Evolutionary conservation across 2,329 filamentous ascomycete genomes (phyloP), one percentile per base, ranked within the genome.

Genomic region (Colletotrichum musae): DNA sequence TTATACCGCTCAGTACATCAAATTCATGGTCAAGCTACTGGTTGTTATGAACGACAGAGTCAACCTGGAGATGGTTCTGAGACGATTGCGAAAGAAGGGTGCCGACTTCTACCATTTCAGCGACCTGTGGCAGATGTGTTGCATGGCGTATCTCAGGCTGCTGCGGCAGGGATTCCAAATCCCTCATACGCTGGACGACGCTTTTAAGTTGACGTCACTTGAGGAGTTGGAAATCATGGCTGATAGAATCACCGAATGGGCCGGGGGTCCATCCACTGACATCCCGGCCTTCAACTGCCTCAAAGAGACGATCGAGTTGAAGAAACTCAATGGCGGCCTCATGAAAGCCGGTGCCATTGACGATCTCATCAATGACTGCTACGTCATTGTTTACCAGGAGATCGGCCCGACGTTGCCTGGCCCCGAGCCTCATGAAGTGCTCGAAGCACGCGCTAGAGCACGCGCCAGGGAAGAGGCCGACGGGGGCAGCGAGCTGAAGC

Each of bases 301-400:
- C 79, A 88, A 86, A 74, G 88, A 90, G 54, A 82, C 84, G 0
- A 85, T 89, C 10, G 88, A 90, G 70, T 73, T 89, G 50, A 90
- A 90, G 77, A 90, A 89, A 77, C 87, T 98, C 52, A 99, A 99
- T 77, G 91, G 92, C 48, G 92, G 92, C 54, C 86, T 97, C 7
- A 96, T 97, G 88, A 98, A 97, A 80, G 88, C 92, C 0, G 88
- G 90, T 0, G 86, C 91, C 10, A 95, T 98, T 52, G 96, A 99
- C 75, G 96, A 99, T 76, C 87, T 98, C n/a, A 93, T 98, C 72
- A 93, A 92, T 24, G 96, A 99, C 80, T 91, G 93, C 57, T 99
- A 97, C 79, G 92, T 93, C 1, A 87, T 90, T 57, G 84, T 97
- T 16, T 96, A 94, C 77, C 85, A 87, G 18, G 88, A 91, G 36